phyloP scores from a whole-genome alignment of 2,329 filamentous ascomycete genomes.

The Aaosphaeria arxii region DNA sequence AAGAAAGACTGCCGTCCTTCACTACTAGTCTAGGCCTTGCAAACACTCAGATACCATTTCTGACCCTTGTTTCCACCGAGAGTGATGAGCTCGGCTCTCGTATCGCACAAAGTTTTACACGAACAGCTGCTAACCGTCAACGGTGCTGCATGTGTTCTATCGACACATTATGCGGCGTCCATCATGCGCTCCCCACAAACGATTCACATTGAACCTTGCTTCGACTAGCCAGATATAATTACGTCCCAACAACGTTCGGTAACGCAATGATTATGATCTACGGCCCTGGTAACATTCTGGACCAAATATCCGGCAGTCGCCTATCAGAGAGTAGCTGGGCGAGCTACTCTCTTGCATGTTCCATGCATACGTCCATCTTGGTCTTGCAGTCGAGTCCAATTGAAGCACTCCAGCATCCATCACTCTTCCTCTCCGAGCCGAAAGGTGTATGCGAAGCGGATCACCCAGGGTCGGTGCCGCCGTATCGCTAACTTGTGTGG shows the following conservation, averaged over 20 bases:
- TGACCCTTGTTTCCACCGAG: no score
- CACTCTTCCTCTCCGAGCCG: not conserved
- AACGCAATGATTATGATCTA: conserved; percentile 8
- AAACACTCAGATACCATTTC: no score
- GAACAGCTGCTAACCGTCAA: conserved; percentile 1
- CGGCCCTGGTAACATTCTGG: conserved; percentile 10
- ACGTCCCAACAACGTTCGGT: conserved; percentile 5
- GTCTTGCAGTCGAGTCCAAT: no score
- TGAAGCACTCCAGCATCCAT: conserved; percentile 1
- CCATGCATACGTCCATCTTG: conserved; percentile 7
- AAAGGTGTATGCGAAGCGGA: not conserved
- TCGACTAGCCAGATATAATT: not conserved
- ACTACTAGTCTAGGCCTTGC: no score
- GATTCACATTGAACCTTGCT: conserved; percentile 3
- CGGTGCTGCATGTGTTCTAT: conserved; percentile 10
- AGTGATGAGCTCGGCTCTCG: no score
- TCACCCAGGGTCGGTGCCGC: not conserved
- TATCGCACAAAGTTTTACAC: no score
- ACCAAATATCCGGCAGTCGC: conserved; percentile 8
- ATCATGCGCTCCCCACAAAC: conserved; percentile 9
- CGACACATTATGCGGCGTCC: conserved; percentile 4
- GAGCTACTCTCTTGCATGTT: conserved; percentile 9
- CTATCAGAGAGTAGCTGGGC: conserved; percentile 2
- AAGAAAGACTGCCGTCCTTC: no score
- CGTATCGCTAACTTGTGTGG: conserved; percentile 5